These are phyloP conservation scores for Phytophthora podocarpi DNA, from an alignment of 352 stramenopile species.

Conservation along the genomic window DNA sequence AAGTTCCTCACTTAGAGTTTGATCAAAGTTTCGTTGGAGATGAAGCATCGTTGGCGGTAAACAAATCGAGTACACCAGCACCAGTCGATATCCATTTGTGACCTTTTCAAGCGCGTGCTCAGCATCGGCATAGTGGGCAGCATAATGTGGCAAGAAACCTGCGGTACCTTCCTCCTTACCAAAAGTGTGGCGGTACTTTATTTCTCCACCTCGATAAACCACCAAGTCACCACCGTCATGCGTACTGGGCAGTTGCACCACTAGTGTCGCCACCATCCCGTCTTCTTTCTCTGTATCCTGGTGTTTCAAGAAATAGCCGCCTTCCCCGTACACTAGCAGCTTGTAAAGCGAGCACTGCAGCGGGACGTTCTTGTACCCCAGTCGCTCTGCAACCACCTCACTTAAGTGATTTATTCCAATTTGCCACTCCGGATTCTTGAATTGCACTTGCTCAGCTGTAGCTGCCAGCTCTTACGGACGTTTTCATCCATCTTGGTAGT, in stretches of 20 bases:
- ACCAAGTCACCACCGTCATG: slow-evolving; percentile 30
- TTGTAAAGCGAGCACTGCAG: slow-evolving; percentile 43
- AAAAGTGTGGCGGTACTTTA: slow-evolving; percentile 24
- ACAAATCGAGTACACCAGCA: slow-evolving; percentile 26
- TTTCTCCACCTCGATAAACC: slow-evolving; percentile 6
- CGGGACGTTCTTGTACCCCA: slow-evolving; percentile 13
- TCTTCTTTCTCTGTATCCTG: slow-evolving; percentile 60
- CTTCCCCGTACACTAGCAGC: slow-evolving; percentile 48
- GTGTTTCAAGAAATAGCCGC: slow-evolving; percentile 48
- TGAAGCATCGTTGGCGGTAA: slow-evolving; percentile 19
- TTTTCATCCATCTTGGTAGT: no score
- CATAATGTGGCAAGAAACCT: slow-evolving; percentile 12
- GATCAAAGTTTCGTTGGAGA: no score
- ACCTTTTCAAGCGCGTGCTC: slow-evolving; percentile 24
- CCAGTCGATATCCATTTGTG: slow-evolving; percentile 21
- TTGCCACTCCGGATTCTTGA: slow-evolving; percentile 23
- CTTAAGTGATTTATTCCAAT: slow-evolving; percentile 5
- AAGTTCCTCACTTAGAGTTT: no score
- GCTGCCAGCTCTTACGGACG: no score
- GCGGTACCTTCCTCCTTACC: slow-evolving; percentile 19
- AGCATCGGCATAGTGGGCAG: slow-evolving; percentile 26
- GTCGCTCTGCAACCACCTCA: background rate
- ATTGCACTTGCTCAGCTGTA: slow-evolving; percentile 14
- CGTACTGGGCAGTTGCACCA: slow-evolving; percentile 38
- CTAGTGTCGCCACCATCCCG: slow-evolving; percentile 53